Evolutionary conservation across 1,284 basidiomycete genomes (phyloP), one percentile per base, ranked within the genome.

Genomic region (Trichosporon coremiiforme): DNA sequence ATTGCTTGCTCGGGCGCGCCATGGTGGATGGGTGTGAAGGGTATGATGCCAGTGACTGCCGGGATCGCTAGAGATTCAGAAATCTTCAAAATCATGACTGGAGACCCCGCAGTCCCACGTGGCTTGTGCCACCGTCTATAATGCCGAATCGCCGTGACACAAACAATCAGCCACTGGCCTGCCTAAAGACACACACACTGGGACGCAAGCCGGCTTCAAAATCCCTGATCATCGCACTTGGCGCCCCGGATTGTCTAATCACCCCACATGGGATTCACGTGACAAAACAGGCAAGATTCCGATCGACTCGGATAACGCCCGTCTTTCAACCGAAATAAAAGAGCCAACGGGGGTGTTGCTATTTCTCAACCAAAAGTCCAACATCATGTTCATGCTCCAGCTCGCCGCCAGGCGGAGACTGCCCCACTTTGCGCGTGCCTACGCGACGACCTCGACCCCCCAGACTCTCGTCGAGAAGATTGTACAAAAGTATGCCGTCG

Each of bases 401-500:
- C 36, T 45, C 36, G 38, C 35, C 36, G 36, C 38, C n/a, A 25
- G 63, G 35, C 38, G 36, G 33, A 36, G 47, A 29, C 65, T 66
- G 9, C 65, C 65, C 35, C 29, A 50, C 45, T 66, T 53, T 47
- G 45, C 31, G n/a, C 64, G 69, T 35, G n/a, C 66, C 1, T 82
- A 81, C 70, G 80, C 81, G 15, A 80, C 80, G 4, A 75, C 78
- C 0, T 78, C 79, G 13, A 78, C 70, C 25, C 90, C 92, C 6
- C 95, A 98, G 83, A 96, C 95, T 0, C 86, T 94, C 76, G 93
- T 99, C 78, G 97, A 99, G 85, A 99, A 99, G 86, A 91, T 99
- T 74, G 95, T 99, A 0, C 95, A 99, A 83, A 93, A 91, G 79
- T 97, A 98, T 86, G 91, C 96, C 0, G 93, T 99, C 45, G 94